Evolutionary conservation across 169 alveolate species (phyloP).

Genomic region (Plasmodium gaboni): DNA sequence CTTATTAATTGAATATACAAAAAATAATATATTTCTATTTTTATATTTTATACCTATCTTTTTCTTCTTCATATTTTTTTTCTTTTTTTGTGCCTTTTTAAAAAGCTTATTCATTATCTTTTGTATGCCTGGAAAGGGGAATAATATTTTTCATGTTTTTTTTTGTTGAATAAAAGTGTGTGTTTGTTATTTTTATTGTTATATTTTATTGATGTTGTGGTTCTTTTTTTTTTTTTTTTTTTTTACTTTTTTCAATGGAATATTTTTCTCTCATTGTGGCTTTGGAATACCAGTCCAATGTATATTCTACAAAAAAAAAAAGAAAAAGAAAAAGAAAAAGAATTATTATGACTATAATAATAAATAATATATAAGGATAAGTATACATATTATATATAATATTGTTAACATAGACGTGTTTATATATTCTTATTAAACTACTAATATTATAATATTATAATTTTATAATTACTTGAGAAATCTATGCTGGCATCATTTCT

Average conservation of each 20-base stretch:
- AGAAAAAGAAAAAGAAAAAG: background rate
- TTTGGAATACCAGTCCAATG: slow-evolving; percentile 32
- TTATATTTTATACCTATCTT: slow-evolving; percentile 11
- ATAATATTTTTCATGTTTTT: background rate
- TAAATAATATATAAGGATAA: background rate
- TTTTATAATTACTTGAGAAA: slow-evolving; percentile 13
- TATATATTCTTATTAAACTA: background rate
- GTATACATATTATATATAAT: background rate
- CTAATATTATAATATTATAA: background rate
- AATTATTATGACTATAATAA: background rate
- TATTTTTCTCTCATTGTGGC: slow-evolving; percentile 45
- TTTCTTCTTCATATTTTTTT: slow-evolving; percentile 12
- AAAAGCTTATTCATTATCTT: slow-evolving; percentile 8
- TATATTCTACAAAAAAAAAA: slow-evolving; percentile 16
- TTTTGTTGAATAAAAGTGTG: background rate
- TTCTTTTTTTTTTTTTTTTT: background rate
- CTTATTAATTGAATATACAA: too few relatives aligned
- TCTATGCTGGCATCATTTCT: slow-evolving; percentile 3
- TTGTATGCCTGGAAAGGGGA: background rate
- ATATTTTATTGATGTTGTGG: too few relatives aligned
- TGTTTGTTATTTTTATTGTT: too few relatives aligned
- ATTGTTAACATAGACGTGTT: background rate
- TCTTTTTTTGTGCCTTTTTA: background rate
- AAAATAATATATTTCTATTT: too few relatives aligned
- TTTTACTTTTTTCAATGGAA: slow-evolving; percentile 24